Conservation (phyloP, 1,284 basidiomycete genomes). For the Acaromyces ingoldii region DNA sequence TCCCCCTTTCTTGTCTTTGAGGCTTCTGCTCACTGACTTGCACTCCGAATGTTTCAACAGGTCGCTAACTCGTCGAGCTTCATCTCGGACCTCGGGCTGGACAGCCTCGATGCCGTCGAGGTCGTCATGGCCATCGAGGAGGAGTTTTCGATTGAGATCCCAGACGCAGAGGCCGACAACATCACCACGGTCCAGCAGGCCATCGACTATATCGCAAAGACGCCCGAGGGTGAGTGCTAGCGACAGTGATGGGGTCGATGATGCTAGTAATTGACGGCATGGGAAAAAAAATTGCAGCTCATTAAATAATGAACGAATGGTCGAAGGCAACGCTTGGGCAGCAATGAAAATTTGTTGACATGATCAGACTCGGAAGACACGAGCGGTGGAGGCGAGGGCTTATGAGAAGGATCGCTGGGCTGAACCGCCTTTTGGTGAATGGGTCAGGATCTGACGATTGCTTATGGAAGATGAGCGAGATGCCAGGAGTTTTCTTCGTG, state of each 20-base stretch:
- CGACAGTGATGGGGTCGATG: too few species aligned
- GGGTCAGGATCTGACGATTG: too few species aligned
- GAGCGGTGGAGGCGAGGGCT: neutral
- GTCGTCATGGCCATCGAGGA: slow-evolving; percentile 99
- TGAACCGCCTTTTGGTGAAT: too few species aligned
- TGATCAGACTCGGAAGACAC: neutral
- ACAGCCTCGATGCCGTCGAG: slow-evolving; percentile 95
- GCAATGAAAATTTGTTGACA: neutral
- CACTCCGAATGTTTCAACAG: slow-evolving; percentile 57
- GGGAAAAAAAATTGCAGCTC: too few species aligned
- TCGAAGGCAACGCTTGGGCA: too few species aligned
- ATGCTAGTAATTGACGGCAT: too few species aligned
- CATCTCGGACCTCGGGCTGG: slow-evolving; percentile 81
- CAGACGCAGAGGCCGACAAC: slow-evolving; percentile 95
- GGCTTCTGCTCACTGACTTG: neutral
- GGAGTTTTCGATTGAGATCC: slow-evolving; percentile 82
- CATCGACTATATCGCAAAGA: slow-evolving; percentile 94
- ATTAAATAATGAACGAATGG: too few species aligned
- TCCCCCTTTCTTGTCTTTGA: neutral
- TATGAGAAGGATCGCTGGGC: too few species aligned
- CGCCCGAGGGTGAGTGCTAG: slow-evolving; percentile 69
- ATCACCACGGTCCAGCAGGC: slow-evolving; percentile 93
- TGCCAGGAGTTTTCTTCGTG: too few species aligned
- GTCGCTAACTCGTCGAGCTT: slow-evolving; percentile 72
- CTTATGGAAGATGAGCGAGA: too few species aligned